phyloP scores from a whole-genome alignment of 2,329 filamentous ascomycete genomes.

The Trichoderma guizhouense region DNA sequence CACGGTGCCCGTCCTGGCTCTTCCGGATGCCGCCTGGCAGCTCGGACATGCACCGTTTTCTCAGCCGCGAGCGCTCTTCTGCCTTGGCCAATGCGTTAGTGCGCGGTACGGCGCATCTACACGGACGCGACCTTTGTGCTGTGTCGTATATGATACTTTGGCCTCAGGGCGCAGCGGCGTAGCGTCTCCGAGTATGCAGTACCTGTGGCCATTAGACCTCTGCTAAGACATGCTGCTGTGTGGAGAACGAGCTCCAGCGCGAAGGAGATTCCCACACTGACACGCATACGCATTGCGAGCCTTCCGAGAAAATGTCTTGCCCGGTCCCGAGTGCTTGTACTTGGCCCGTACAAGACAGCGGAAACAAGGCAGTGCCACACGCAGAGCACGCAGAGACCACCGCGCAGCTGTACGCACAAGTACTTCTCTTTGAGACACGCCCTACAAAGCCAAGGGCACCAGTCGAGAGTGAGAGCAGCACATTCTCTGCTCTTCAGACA shows the following conservation, averaged over 20 bases:
- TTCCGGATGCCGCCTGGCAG: background rate
- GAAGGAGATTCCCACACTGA: slow-evolving; percentile 5
- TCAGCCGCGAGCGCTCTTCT: slow-evolving; percentile 7
- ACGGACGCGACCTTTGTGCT: background rate
- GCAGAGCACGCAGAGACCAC: background rate
- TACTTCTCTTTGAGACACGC: background rate
- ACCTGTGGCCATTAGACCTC: slow-evolving; percentile 3
- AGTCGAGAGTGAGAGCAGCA: background rate
- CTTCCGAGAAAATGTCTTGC: background rate
- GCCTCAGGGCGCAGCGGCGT: background rate
- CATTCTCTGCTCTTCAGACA: background rate
- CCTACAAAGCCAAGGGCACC: background rate
- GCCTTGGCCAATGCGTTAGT: background rate
- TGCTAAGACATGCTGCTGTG: slow-evolving; percentile 1
- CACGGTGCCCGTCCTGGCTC: background rate
- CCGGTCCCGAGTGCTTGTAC: background rate
- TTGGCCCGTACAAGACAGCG: background rate
- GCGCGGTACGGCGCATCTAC: slow-evolving; percentile 2
- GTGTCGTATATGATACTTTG: background rate
- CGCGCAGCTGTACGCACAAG: background rate
- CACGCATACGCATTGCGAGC: slow-evolving; percentile 13
- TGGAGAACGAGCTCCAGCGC: background rate
- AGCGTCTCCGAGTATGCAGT: background rate
- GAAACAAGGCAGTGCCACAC: background rate
- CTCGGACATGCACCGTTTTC: slow-evolving; percentile 5